Evolutionary conservation across 139 green algal species (phyloP).

Genomic region (Chlamydomonas incerta): DNA sequence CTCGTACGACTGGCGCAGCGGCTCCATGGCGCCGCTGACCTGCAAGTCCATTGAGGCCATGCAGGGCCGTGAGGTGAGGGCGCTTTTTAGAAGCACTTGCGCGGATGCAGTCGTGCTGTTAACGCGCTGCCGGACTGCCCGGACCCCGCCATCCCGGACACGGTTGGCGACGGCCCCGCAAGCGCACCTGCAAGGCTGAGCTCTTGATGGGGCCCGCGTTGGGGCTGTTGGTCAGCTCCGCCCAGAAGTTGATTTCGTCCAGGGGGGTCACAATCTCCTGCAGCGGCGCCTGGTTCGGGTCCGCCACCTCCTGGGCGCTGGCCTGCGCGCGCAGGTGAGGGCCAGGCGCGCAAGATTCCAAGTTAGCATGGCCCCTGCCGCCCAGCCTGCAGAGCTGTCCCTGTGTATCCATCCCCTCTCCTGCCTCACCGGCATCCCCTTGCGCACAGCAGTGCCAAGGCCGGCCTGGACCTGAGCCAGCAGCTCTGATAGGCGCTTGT

Average conservation of each 20-base stretch:
- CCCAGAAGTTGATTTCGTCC: conserved; percentile 74
- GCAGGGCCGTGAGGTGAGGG: neutral
- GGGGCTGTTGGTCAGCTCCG: conserved; percentile 55
- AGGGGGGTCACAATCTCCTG: conserved; percentile 61
- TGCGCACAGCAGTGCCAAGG: conserved; percentile 60
- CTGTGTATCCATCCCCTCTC: too few species aligned
- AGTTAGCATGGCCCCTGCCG: too few species aligned
- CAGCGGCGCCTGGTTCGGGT: conserved; percentile 56
- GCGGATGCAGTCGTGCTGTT: too few species aligned
- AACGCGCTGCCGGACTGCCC: too few species aligned
- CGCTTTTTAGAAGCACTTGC: too few species aligned
- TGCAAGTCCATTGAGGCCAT: too few species aligned
- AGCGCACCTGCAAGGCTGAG: conserved; percentile 44
- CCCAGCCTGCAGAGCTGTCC: too few species aligned
- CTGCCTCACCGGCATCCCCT: conserved; percentile 39
- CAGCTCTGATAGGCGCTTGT: conserved; percentile 64
- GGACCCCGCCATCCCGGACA: too few species aligned
- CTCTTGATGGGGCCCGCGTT: conserved; percentile 33
- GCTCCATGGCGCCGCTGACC: conserved; percentile 52
- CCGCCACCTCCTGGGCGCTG: conserved; percentile 43
- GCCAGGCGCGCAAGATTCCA: too few species aligned
- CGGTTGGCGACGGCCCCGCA: too few species aligned
- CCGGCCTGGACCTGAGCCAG: conserved; percentile 71
- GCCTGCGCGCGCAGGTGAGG: conserved; percentile 17
- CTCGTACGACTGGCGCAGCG: conserved; percentile 39